These are phyloP conservation scores for Termitomyces sp. DNA, from an alignment of 768 basidiomycete species.

Conservation along the genomic window DNA sequence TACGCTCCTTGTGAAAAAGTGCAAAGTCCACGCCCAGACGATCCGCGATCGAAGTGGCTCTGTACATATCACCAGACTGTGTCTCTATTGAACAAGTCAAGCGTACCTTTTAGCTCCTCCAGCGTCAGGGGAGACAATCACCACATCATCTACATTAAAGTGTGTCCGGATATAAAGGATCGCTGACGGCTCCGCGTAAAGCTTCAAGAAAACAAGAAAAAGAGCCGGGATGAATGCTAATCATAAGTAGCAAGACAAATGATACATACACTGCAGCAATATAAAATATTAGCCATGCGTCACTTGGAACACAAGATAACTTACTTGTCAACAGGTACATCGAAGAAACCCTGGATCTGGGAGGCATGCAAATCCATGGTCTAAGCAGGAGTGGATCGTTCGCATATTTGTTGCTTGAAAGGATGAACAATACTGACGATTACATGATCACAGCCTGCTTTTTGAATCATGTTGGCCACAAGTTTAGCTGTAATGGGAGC, in stretches of 20 bases:
- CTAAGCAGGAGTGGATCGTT: constrained; percentile 30
- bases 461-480: constrained; percentile 95
- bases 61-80: constrained; percentile 25
- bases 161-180: constrained; percentile 92
- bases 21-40: constrained; percentile 96
- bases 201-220: constrained; percentile 42
- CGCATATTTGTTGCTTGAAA: constrained; percentile 7
- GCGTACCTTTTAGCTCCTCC: constrained; percentile 94
- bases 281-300: constrained; percentile 6
- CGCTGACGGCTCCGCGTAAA: constrained; percentile 94
- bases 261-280: constrained; percentile 40
- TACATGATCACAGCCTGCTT: constrained; percentile 92
- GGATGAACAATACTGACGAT: constrained; percentile 56
- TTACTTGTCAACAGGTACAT: constrained; percentile 99
- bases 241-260: constrained; percentile 2
- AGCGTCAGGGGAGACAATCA: constrained; percentile 97
- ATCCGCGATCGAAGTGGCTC: constrained; percentile 96
- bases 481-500: constrained; percentile 98
- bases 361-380: constrained; percentile 99
- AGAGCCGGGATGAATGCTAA: background rate
- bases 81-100: constrained; percentile 7
- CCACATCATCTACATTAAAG: constrained; percentile 78
- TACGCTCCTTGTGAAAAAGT: constrained; percentile 98
- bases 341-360: constrained; percentile 99
- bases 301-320: constrained; percentile 26